Evolutionary conservation across 352 stramenopile genomes (phyloP), one percentile per base, ranked within the genome.

Genomic region (Phytopythium vexans): DNA sequence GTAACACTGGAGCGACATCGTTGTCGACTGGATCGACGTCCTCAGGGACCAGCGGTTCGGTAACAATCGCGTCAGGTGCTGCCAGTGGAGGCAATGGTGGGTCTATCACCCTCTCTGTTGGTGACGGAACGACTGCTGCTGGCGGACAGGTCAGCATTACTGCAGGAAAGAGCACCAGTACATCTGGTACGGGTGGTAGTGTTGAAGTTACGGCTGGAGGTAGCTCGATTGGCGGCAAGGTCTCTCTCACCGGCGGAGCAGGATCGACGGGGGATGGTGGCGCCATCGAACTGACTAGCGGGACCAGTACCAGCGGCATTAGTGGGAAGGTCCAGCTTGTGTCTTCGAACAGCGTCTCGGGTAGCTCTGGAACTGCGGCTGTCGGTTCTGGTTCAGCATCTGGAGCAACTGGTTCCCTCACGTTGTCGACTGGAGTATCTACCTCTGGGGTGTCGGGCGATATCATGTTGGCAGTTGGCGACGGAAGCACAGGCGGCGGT

Each of bases 181-280:
- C 53, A 37, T 58, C 57, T 21, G 73, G 73, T 50, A 60, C 54
- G 8, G 54, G 54, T 11, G 59, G 66, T 16, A 14, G 44, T 1
- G 53, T 50, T 4, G 49, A 50, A 6, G 54, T 73, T 45, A 50
- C 55, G 46, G 67, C 62, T 41, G 63, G 63, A 37, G 54, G 59
- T 41, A 68, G 73, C 32, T 43, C 48, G 12, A 62, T 56, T 32
- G 78, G 78, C 15, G 68, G 74, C 31, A 60, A 66, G 44, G 40
- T 66, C 14, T 69, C 41, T 41, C 46, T 89, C 27, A 48, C 53
- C 9, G 66, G 68, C 40, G 78, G 78, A 10, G 45, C 53, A 43
- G 74, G 71, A 4, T 70, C 58, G 33, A 69, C 67, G 51, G 62
- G 64, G 36, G 41, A 53, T 3, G 78, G 78, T 47, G 78, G 78